These are phyloP conservation scores for Torulaspora maleeae DNA, from an alignment of 805 yeast genomes.

Conservation along the genomic window DNA sequence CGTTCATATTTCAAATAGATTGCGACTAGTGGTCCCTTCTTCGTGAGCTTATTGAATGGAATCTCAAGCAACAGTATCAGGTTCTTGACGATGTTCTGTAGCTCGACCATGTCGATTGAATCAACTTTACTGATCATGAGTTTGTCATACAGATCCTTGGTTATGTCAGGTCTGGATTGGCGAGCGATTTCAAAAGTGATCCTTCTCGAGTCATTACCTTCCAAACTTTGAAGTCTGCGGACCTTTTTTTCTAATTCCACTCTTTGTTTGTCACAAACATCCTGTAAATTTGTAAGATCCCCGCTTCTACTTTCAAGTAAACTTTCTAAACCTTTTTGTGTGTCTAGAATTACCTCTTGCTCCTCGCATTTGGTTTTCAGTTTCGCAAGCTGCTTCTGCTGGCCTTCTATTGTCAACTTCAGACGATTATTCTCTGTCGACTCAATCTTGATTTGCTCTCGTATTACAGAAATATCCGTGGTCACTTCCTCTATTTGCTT, in stretches of 20 bases:
- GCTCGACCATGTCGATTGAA: conserved; percentile 25
- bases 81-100: conserved; percentile 37
- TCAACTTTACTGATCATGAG: conserved; percentile 32
- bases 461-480: background rate
- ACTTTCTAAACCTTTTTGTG: conserved; percentile 2
- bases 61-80: conserved; percentile 32
- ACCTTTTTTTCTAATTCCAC: conserved; percentile 3
- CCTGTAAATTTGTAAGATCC: conserved; percentile 1
- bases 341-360: background rate
- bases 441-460: conserved; percentile 5
- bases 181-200: conserved; percentile 23
- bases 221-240: conserved; percentile 4
- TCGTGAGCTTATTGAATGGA: conserved; percentile 31
- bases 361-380: background rate
- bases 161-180: conserved; percentile 28
- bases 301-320: conserved; percentile 2
- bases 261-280: background rate
- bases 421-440: conserved; percentile 1
- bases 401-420: conserved; percentile 3
- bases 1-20: conserved; percentile 28
- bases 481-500: conserved; percentile 6
- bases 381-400: conserved; percentile 1
- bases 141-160: conserved; percentile 16
- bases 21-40: conserved; percentile 28
- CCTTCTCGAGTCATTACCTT: conserved; percentile 26